phyloP scores from a whole-genome alignment of 2,329 filamentous ascomycete genomes.

The Phyllosticta capitalensis region DNA sequence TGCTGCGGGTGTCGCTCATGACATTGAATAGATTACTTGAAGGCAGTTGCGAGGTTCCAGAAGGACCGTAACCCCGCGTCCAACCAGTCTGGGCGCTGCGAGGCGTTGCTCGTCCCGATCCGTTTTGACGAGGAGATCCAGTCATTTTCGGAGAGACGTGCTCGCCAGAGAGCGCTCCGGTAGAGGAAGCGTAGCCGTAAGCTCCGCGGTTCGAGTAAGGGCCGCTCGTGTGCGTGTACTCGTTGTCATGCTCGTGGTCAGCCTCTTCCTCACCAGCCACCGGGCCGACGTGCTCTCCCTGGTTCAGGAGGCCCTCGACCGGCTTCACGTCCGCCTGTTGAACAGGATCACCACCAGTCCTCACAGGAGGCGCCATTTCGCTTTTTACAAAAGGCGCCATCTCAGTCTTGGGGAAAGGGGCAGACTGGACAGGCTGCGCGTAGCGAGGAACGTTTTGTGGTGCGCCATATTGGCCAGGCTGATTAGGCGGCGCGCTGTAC shows the following conservation, averaged over 20 bases:
- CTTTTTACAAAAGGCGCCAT: constrained; percentile 55
- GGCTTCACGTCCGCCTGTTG: constrained; percentile 56
- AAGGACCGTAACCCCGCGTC: constrained; percentile 62
- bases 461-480: constrained; percentile 59
- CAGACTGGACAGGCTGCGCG: constrained; percentile 40
- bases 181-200: constrained; percentile 66
- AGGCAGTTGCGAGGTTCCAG: constrained; percentile 58
- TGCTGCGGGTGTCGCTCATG: constrained; percentile 68
- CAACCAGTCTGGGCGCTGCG: constrained; percentile 68
- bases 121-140: constrained; percentile 72
- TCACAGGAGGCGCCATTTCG: constrained; percentile 52
- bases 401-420: constrained; percentile 68
- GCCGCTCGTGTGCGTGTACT: constrained; percentile 75
- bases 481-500: constrained; percentile 60
- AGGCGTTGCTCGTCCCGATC: constrained; percentile 76
- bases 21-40: constrained; percentile 83
- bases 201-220: constrained; percentile 61
- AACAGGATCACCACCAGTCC: constrained; percentile 52
- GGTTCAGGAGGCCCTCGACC: constrained; percentile 48
- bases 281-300: constrained; percentile 43
- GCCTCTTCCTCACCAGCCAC: constrained; percentile 53
- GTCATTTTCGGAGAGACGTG: constrained; percentile 71
- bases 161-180: constrained; percentile 58
- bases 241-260: constrained; percentile 67
- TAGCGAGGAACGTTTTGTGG: constrained; percentile 60